These are phyloP conservation scores for Akanthomyces muscarius DNA, from an alignment of 2,329 filamentous ascomycete genomes.

Conservation along the genomic window DNA sequence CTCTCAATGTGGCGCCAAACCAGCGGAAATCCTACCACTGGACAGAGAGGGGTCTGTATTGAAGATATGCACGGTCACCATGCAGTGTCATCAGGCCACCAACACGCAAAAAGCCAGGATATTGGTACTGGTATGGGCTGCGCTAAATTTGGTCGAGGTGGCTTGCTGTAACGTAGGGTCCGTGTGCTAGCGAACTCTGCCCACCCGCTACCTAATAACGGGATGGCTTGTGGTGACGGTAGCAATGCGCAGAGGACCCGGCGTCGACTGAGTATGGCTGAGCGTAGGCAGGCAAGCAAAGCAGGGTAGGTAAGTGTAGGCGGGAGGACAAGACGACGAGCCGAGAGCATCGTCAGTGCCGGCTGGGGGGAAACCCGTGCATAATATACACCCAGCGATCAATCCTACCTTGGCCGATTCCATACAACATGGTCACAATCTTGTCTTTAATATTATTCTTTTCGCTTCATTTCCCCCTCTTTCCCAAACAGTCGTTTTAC, in stretches of 20 bases:
- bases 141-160: background rate
- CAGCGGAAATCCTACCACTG: background rate
- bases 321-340: background rate
- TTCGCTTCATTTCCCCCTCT: background rate
- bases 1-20: background rate
- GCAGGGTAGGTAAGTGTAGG: background rate
- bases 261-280: background rate
- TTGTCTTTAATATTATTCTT: background rate
- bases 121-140: background rate
- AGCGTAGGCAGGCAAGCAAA: background rate
- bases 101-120: background rate
- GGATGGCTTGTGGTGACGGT: too few relatives aligned
- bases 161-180: background rate
- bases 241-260: background rate
- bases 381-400: background rate
- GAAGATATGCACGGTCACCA: slow-evolving; percentile 1
- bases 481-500: background rate
- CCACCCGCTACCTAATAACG: background rate
- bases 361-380: background rate
- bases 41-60: too few relatives aligned
- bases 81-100: slow-evolving; percentile 11
- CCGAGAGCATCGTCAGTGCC: background rate
- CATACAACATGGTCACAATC: background rate
- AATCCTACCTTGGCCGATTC: background rate
- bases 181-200: background rate